Percentiles rank a stretch among this genome's conserved stretches.
These are phyloP conservation scores for Diaporthe citri DNA, from an alignment of 2,329 filamentous ascomycete genomes.

Conservation along the genomic window DNA sequence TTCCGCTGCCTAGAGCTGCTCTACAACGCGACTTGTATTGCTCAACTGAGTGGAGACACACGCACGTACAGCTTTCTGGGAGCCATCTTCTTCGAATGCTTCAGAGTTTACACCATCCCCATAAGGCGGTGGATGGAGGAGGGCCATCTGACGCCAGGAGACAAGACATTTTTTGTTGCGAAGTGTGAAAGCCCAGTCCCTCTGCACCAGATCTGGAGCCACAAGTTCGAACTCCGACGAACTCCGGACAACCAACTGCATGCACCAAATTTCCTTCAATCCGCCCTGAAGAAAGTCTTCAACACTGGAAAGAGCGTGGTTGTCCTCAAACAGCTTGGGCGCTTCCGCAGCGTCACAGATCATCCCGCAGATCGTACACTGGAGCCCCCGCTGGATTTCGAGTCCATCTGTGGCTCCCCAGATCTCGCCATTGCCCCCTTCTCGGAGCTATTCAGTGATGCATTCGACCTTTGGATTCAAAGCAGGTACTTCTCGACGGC, in stretches of 20 bases:
- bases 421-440: constrained; percentile 72
- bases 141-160: constrained; percentile 74
- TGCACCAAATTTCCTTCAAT: constrained; percentile 80
- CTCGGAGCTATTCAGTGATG: constrained; percentile 77
- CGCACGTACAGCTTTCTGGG: constrained; percentile 73
- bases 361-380: constrained; percentile 10
- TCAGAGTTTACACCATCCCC: constrained; percentile 84
- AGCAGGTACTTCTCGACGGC: constrained; percentile 80
- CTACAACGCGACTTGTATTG: constrained; percentile 76
- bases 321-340: constrained; percentile 80
- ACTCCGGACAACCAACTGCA: constrained; percentile 72
- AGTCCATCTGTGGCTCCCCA: constrained; percentile 63
- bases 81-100: constrained; percentile 82
- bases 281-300: constrained; percentile 79
- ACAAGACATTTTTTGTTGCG: constrained; percentile 82
- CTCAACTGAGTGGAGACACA: constrained; percentile 77
- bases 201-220: constrained; percentile 78
- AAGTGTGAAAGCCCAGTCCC: constrained; percentile 69
- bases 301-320: constrained; percentile 90
- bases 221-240: constrained; percentile 76
- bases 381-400: constrained; percentile 67
- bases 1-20: constrained; percentile 85
- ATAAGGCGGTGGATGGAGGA: constrained; percentile 88
- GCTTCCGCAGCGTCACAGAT: constrained; percentile 53
- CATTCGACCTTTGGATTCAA: constrained; percentile 82